Evolutionary conservation across 2,329 filamentous ascomycete species (phyloP).

Genomic region (Fusarium sp.): DNA sequence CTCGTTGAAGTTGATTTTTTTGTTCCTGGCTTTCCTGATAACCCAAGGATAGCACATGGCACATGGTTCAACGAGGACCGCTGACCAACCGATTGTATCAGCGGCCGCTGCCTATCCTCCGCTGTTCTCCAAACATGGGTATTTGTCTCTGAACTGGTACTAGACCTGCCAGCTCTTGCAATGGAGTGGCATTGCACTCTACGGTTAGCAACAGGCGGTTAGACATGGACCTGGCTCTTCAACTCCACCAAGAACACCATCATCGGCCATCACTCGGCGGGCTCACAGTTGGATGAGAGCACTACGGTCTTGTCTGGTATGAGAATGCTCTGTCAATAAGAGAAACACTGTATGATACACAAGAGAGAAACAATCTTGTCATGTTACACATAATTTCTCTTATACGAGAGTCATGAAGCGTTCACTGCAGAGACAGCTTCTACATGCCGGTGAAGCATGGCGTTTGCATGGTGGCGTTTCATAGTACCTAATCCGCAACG

Average conservation of each 20-base stretch:
- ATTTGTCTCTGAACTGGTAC: slow-evolving; percentile 20
- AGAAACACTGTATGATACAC: slow-evolving; percentile 1
- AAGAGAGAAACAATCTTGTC: slow-evolving; percentile 1
- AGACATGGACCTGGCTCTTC: slow-evolving; percentile 19
- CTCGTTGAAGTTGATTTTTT: neutral
- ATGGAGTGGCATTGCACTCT: slow-evolving; percentile 33
- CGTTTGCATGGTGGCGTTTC: slow-evolving; percentile 24
- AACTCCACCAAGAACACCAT: slow-evolving; percentile 35
- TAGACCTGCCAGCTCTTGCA: slow-evolving; percentile 19
- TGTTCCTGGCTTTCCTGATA: slow-evolving; percentile 19
- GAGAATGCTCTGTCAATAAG: neutral
- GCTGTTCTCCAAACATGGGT: slow-evolving; percentile 12
- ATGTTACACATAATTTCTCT: slow-evolving; percentile 18
- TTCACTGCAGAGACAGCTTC: slow-evolving; percentile 19
- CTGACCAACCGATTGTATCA: slow-evolving; percentile 24
- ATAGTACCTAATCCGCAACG: slow-evolving; percentile 10
- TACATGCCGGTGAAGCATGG: slow-evolving; percentile 33
- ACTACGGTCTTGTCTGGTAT: neutral
- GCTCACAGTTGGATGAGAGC: neutral
- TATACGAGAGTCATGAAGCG: slow-evolving; percentile 27
- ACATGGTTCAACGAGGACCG: slow-evolving; percentile 20
- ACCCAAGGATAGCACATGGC: slow-evolving; percentile 9
- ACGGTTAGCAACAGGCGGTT: slow-evolving; percentile 16
- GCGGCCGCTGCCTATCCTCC: slow-evolving; percentile 30
- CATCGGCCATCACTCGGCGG: slow-evolving; percentile 30